Evolutionary conservation across 768 basidiomycete genomes (phyloP).

Genomic region (Obba rivulosa): DNA sequence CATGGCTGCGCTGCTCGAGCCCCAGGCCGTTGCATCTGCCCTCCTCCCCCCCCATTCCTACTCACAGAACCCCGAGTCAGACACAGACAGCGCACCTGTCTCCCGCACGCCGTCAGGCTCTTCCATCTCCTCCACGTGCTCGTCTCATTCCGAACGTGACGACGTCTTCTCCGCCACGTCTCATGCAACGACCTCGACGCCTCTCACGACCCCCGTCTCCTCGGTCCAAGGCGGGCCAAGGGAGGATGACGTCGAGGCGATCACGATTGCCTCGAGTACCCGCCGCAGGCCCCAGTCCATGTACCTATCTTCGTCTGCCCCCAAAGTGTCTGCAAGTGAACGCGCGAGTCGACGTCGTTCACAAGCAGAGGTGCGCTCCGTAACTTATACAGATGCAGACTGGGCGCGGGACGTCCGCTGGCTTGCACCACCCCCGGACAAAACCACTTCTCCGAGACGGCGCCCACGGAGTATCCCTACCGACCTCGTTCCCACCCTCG

Average conservation of each 20-base stretch:
- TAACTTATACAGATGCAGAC: conserved; percentile 46
- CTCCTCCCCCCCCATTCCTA: conserved; percentile 20
- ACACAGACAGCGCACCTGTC: conserved; percentile 17
- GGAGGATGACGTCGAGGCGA: conserved; percentile 8
- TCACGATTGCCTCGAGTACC: conserved; percentile 18
- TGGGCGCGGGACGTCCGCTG: conserved; percentile 68
- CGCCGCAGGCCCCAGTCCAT: conserved; percentile 10
- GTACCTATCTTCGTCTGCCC: conserved; percentile 7
- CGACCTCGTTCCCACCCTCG: conserved; percentile 10
- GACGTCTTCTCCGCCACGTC: conserved; percentile 34
- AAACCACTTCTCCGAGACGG: conserved; percentile 8
- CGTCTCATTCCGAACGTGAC: conserved; percentile 14
- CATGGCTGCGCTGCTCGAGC: conserved; percentile 26
- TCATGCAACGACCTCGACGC: conserved; percentile 32
- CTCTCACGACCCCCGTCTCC: conserved; percentile 25
- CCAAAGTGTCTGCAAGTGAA: conserved; percentile 3
- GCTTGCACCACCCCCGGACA: conserved; percentile 38
- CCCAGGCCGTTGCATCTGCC: conserved; percentile 22
- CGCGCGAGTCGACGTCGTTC: conserved; percentile 9
- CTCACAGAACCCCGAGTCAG: conserved; percentile 5
- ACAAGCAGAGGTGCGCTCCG: conserved; percentile 10
- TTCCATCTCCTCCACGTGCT: conserved; percentile 28
- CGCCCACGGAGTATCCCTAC: conserved; percentile 5
- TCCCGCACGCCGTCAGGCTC: conserved; percentile 32
- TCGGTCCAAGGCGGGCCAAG: conserved; percentile 15